These are phyloP conservation scores for Cercospora sp. DNA, from an alignment of 2,329 filamentous ascomycete genomes.

Conservation along the genomic window DNA sequence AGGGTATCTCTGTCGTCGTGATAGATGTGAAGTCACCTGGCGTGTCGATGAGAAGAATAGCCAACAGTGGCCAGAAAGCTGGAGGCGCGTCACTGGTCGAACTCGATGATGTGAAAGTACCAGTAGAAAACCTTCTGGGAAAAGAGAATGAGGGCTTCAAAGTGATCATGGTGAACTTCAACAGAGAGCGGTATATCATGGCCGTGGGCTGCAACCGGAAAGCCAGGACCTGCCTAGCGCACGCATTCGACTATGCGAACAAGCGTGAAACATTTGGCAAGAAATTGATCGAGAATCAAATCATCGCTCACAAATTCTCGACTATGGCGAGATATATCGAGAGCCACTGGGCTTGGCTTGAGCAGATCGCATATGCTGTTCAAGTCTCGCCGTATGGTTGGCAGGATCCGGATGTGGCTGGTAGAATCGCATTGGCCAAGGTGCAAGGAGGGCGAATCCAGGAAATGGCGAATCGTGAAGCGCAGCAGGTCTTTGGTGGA, in stretches of 20 bases:
- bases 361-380: conserved; percentile 38
- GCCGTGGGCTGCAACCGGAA: conserved; percentile 59
- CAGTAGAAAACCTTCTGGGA: conserved; percentile 55
- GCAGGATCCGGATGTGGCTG: conserved; percentile 47
- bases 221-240: conserved; percentile 43
- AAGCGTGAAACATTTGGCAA: conserved; percentile 40
- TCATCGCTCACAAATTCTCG: conserved; percentile 38
- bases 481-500: conserved; percentile 58
- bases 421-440: conserved; percentile 55
- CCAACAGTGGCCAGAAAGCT: conserved; percentile 66
- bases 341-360: conserved; percentile 36
- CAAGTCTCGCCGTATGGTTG: conserved; percentile 33
- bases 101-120: conserved; percentile 58
- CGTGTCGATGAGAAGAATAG: conserved; percentile 56
- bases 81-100: conserved; percentile 55
- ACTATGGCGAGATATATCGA: conserved; percentile 38
- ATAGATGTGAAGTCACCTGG: conserved; percentile 55
- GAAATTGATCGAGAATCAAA: conserved; percentile 38
- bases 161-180: conserved; percentile 61
- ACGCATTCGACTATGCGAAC: conserved; percentile 37
- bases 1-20: conserved; percentile 59
- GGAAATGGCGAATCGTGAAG: conserved; percentile 56
- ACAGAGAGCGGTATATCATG: conserved; percentile 61
- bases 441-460: conserved; percentile 55
- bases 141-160: conserved; percentile 57